phyloP scores from a whole-genome alignment of 176 grass and related monocot species.

The Oryza punctata region DNA sequence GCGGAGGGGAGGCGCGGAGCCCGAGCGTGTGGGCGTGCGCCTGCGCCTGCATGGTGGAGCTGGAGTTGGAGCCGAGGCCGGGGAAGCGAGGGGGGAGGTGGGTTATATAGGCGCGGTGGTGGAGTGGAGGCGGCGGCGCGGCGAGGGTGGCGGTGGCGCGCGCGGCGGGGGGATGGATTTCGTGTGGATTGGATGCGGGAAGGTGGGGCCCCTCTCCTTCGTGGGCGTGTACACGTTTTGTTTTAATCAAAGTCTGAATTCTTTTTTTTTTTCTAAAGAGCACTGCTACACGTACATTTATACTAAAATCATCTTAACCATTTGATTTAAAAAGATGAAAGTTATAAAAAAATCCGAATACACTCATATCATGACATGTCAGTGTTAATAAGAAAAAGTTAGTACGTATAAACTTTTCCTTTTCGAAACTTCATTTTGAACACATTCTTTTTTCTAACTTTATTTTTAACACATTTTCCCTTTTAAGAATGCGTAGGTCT shows the following conservation, averaged over 20 bases:
- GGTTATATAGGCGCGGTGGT: constrained; percentile 1
- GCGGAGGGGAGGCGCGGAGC: constrained; percentile 1
- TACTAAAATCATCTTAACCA: no score
- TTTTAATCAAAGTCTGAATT: no score
- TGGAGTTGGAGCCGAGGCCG: background rate
- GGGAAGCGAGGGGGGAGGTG: background rate
- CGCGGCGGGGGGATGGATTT: constrained; percentile 13
- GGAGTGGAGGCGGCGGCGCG: constrained; percentile 19
- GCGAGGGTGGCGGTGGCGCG: constrained; percentile 28
- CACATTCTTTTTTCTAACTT: no score
- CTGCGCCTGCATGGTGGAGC: constrained; percentile 38
- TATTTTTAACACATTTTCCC: no score
- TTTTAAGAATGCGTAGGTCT: background rate
- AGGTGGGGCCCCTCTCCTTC: background rate
- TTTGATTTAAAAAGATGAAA: no score
- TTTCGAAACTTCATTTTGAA: no score
- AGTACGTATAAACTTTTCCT: no score
- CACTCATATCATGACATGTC: no score
- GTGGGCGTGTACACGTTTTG: background rate
- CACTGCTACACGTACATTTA: no score
- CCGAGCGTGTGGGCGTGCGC: constrained; percentile 41
- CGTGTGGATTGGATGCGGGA: constrained; percentile 37
- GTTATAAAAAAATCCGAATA: no score
- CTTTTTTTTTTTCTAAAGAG: no score
- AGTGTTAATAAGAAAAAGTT: no score